Evolutionary conservation across 805 yeast species (phyloP), one percentile per base, ranked within the genome.

Genomic region (Torulaspora microellipsoides): DNA sequence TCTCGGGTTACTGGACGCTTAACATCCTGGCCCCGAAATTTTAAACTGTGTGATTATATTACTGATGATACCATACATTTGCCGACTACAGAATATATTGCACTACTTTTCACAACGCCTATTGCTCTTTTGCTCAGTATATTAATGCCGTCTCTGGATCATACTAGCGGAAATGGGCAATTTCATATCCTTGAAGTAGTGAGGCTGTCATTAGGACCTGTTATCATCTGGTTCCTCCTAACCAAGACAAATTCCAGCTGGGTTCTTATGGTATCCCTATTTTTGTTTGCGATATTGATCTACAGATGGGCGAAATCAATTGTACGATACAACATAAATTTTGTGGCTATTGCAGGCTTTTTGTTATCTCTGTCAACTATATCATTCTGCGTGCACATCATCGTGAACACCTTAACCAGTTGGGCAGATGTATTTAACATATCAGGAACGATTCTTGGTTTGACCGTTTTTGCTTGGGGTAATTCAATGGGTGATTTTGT

Each of bases 401-500:
- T 89, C 11, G 83, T 91, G 32, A 72, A 72, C 2, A 69, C 82
- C 1, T 63, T 91, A 36, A 77, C 80, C 40, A 69, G 81, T 15
- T 59, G 85, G 44, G 82, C 90, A 0, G 68, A 76, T 1, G 68
- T 81, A 0, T 76, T 78, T 40, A 61, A 76, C 23, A 64, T 91
- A 7, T 78, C 88, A 8, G 93, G 87, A 47, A 88, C 89, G 3
- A 73, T 90, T 10, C 65, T 91, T 20, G 99, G 99, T 0, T 67
- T 89, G 9, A 91, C 98, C 0, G 72, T 91, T 0, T 85, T 91
- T 62, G 96, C 98, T 0, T 67, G 91, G 46, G 98, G 99, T 4
- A 93, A 91, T 62, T 90, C 96, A 1, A 68, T 85, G 6, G 97
- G 98, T 5, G 99, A 91, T 58, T 68, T 90, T 36, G 80, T 90